Evolutionary conservation across 805 yeast genomes (phyloP), one percentile per base, ranked within the genome.

Genomic region (Debaryomyces hansenii): DNA sequence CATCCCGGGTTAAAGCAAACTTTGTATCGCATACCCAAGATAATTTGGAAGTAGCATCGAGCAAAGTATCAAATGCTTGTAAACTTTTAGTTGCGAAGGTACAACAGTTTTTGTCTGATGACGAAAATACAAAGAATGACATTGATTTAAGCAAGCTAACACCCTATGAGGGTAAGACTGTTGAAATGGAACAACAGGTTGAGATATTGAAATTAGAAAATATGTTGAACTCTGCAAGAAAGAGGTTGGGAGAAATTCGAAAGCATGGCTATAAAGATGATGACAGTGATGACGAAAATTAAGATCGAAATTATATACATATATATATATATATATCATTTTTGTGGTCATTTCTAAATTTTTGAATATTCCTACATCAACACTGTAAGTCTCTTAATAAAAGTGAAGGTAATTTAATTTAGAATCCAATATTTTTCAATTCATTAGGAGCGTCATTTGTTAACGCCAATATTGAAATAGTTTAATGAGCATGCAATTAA

Each of bases 181-280:
- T 81, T 18, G 94, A 90, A 57, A 87, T 90, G 96, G 96, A 89
- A 60, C 96, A 89, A 64, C 97, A 90, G 63, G 96, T 90, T 5
- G 91, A 87, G 60, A 90, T 90, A 42, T 73, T 90, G 65, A 87
- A 87, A 64, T 72, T 90, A 46, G 96, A 90, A 58, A 87, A 87
- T 55, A 79, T 85, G 39, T 72, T 90, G 55, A 69, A 69, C 40
- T 64, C 79, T 16, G 94, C 96, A 0, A 76, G 96, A 62, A 88
- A 87, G 68, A 79, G 87, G 57, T 72, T 90, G 50, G 94, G 95
- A 24, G 95, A 87, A 54, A 90, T 90, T 50, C 74, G 97, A 63
- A 86, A 85, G 64, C 82, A 78, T 45, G 85, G 91, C 46, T 90
- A 90, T 63, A 74, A 76, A 48, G 87, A 82, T 53, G 87, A 83